phyloP scores from a whole-genome alignment of 257 asterid species.

The Scutellaria baicalensis region DNA sequence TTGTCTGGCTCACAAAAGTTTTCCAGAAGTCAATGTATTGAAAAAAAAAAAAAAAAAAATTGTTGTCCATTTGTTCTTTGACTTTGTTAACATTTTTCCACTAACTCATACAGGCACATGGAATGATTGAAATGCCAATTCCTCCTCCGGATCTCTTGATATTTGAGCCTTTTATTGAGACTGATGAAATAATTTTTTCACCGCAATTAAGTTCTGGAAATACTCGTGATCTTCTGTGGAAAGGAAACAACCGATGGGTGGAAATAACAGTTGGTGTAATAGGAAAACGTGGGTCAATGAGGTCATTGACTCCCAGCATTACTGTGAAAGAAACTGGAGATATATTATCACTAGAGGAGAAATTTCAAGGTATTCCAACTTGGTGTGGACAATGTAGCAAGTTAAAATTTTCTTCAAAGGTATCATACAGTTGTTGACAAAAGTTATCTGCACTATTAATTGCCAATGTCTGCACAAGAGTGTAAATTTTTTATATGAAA shows the following conservation, averaged over 20 bases:
- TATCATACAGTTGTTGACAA: neutral
- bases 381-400: neutral
- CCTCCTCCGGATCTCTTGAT: conserved; percentile 71
- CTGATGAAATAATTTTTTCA: conserved; percentile 66
- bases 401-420: neutral
- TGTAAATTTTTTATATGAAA: neutral
- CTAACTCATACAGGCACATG: conserved; percentile 49
- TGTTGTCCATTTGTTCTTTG: neutral
- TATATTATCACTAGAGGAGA: conserved; percentile 86
- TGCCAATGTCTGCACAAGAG: neutral
- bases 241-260: conserved; percentile 85
- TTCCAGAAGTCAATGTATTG: neutral
- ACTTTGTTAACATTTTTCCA: neutral
- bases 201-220: conserved; percentile 38
- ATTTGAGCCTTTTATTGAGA: conserved; percentile 82
- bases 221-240: conserved; percentile 53
- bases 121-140: conserved; percentile 79
- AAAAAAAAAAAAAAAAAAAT: too few species aligned
- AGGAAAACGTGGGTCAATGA: conserved; percentile 69
- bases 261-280: conserved; percentile 86
- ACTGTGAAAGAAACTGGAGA: conserved; percentile 88
- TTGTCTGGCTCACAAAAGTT: neutral
- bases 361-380: conserved; percentile 61
- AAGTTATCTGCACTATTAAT: neutral
- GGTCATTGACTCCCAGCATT: conserved; percentile 77